phyloP scores from a whole-genome alignment of 2,329 filamentous ascomycete species.

The Truncatella angustata region DNA sequence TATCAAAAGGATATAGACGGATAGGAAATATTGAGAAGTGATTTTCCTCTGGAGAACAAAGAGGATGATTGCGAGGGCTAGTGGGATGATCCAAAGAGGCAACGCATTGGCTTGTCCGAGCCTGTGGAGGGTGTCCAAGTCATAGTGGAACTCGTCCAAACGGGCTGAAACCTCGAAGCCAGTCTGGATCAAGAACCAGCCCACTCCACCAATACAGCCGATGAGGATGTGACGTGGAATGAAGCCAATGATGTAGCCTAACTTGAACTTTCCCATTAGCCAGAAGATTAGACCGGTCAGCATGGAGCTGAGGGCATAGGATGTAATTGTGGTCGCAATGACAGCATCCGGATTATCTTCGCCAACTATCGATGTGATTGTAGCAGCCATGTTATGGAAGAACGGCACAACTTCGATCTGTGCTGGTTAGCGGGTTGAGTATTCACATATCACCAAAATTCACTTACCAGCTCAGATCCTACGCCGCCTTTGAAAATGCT shows the following conservation, averaged over 20 bases:
- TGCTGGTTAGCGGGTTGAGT: too few relatives aligned
- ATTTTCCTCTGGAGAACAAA: constrained; percentile 75
- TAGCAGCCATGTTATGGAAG: constrained; percentile 96
- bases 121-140: constrained; percentile 71
- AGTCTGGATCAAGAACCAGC: constrained; percentile 89
- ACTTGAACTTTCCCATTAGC: constrained; percentile 78
- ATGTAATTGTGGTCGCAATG: constrained; percentile 88
- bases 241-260: constrained; percentile 93
- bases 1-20: constrained; percentile 79
- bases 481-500: constrained; percentile 89
- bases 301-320: constrained; percentile 87
- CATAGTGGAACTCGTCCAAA: constrained; percentile 80
- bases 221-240: constrained; percentile 96
- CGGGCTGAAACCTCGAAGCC: constrained; percentile 92
- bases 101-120: constrained; percentile 74
- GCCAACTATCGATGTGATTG: constrained; percentile 76
- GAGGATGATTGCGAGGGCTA: constrained; percentile 72
- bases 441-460: too few relatives aligned
- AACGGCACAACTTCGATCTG: constrained; percentile 97
- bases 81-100: constrained; percentile 78
- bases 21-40: constrained; percentile 81
- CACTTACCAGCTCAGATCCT: constrained; percentile 81
- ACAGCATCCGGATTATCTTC: constrained; percentile 80
- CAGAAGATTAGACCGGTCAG: constrained; percentile 92
- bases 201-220: constrained; percentile 95